A percentile compares a stretch with the other conserved stretches of the same genome.
phyloP scores from a whole-genome alignment of 179 eudicot species.

The Actinidia polygama region DNA sequence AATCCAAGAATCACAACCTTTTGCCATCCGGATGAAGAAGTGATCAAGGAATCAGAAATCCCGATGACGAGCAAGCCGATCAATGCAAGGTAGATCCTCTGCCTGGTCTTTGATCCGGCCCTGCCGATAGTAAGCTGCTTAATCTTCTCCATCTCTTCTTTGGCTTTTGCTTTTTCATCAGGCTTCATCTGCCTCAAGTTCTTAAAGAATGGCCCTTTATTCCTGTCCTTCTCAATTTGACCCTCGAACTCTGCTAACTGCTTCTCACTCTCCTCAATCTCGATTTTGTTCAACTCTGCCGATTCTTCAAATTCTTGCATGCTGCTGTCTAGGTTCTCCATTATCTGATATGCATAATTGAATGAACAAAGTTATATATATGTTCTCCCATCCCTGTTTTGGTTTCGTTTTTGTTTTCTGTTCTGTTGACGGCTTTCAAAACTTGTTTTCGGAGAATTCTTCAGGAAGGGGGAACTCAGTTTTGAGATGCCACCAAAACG shows the following conservation, averaged over 20 bases:
- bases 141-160: constrained; percentile 62
- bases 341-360: constrained; percentile 60
- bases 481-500: no score
- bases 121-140: constrained; percentile 44
- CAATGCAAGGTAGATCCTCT: constrained; percentile 70
- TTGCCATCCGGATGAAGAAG: constrained; percentile 59
- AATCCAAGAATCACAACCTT: constrained; percentile 60
- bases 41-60: constrained; percentile 58
- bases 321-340: constrained; percentile 78
- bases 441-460: no score
- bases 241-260: constrained; percentile 70
- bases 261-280: constrained; percentile 61
- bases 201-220: constrained; percentile 85
- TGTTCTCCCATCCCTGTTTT: no score
- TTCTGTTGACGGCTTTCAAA: no score
- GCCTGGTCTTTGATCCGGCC: constrained; percentile 62
- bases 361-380: constrained; percentile 11
- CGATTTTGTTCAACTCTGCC: constrained; percentile 51
- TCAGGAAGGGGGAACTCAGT: no score
- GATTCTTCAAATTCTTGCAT: constrained; percentile 97
- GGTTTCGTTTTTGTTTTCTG: no score
- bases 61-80: constrained; percentile 56
- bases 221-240: constrained; percentile 54
- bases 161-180: constrained; percentile 51
- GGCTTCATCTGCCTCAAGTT: constrained; percentile 51